Percentiles rank a stretch among this genome's conserved stretches.
phyloP scores from a whole-genome alignment of 1,284 basidiomycete genomes.

The Rhodotorula sp. region DNA sequence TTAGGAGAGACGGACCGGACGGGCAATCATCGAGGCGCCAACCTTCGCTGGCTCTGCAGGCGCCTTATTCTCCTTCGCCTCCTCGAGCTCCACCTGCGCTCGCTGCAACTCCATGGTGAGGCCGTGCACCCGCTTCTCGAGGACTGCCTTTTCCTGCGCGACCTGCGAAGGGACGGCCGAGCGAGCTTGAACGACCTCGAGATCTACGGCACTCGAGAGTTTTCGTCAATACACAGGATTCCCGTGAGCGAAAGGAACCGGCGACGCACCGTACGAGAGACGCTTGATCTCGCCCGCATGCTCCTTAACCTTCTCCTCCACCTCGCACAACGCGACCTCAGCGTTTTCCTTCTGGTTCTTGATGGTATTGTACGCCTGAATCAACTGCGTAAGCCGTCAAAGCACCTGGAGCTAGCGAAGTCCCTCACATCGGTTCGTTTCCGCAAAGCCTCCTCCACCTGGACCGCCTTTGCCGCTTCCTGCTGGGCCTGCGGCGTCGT shows the following conservation, averaged over 20 bases:
- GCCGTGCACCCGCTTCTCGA: conserved; percentile 23
- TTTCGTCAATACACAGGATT: not conserved
- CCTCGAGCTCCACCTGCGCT: conserved; percentile 9
- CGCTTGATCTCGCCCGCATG: conserved; percentile 18
- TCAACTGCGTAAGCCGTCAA: not conserved
- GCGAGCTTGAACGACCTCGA: conserved; percentile 12
- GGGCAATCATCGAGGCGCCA: conserved; percentile 5
- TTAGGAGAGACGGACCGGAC: not conserved
- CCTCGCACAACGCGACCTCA: not conserved
- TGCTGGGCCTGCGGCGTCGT: conserved; percentile 3
- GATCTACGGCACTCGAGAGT: conserved; percentile 4
- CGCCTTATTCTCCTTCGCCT: conserved; percentile 1
- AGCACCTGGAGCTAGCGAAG: not conserved
- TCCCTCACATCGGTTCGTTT: conserved; percentile 18
- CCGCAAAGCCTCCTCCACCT: conserved; percentile 15
- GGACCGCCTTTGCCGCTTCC: conserved; percentile 6
- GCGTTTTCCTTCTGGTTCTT: conserved; percentile 26
- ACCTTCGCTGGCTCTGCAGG: not conserved
- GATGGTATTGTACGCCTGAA: conserved; percentile 23
- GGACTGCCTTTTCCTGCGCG: conserved; percentile 16
- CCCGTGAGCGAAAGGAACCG: not conserved
- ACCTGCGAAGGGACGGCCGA: conserved; percentile 2
- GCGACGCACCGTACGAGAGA: conserved; percentile 13
- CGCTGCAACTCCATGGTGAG: conserved; percentile 22
- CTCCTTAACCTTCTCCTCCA: conserved; percentile 12